Evolutionary conservation across 371 early-diverging fungal species (phyloP).

Genomic region (Apophysomyces variabilis): DNA sequence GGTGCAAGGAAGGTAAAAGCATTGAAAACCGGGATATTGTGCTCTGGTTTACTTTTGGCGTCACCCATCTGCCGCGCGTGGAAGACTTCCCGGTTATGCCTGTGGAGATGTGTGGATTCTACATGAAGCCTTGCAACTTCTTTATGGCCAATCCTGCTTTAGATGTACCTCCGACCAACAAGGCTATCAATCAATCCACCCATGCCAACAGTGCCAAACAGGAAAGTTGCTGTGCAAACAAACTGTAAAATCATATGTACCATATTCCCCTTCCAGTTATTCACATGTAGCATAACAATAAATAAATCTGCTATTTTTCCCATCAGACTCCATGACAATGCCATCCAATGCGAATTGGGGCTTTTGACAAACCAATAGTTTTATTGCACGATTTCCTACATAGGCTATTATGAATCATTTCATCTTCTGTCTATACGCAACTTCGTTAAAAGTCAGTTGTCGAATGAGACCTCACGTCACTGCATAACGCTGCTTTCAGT

Average conservation of each 20-base stretch:
- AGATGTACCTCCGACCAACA: constrained; percentile 54
- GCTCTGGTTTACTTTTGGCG: constrained; percentile 58
- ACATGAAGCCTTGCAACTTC: constrained; percentile 56
- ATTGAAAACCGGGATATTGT: constrained; percentile 52
- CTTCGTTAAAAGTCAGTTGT: too few species aligned
- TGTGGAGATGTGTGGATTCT: constrained; percentile 53
- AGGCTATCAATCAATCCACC: constrained; percentile 45
- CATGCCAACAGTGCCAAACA: constrained; percentile 32
- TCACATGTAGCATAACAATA: not conserved
- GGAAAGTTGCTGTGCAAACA: constrained; percentile 34
- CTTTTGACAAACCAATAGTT: too few species aligned
- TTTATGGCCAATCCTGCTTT: constrained; percentile 54
- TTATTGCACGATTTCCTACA: too few species aligned
- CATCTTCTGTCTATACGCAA: too few species aligned
- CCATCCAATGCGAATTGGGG: too few species aligned
- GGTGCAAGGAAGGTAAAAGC: constrained; percentile 37
- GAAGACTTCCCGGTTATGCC: constrained; percentile 64
- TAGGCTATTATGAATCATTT: too few species aligned
- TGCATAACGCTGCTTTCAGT: too few species aligned
- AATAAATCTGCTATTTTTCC: not conserved
- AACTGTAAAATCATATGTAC: constrained; percentile 29
- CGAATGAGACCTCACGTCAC: too few species aligned
- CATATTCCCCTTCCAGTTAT: constrained; percentile 3
- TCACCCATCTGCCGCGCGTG: constrained; percentile 56
- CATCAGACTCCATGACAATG: not conserved